Conservation (phyloP, 2,329 filamentous ascomycete genomes). For the Aspergillus luchuensis region DNA sequence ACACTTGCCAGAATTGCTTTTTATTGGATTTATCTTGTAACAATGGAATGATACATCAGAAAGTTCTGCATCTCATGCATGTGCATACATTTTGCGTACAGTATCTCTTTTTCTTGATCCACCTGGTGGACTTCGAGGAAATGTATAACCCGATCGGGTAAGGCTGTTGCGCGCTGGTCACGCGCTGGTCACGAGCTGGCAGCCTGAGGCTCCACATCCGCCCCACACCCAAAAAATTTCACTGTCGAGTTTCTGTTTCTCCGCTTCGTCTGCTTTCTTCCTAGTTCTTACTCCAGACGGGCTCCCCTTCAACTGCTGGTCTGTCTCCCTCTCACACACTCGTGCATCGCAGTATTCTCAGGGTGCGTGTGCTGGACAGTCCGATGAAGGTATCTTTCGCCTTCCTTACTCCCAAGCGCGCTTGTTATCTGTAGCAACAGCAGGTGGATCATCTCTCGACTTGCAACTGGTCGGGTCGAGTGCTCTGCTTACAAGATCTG, state of each 20-base stretch:
- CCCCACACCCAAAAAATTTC: slow-evolving; percentile 27
- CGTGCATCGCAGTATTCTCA: neutral
- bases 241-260: slow-evolving; percentile 8
- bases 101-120: neutral
- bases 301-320: slow-evolving; percentile 4
- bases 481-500: slow-evolving; percentile 14
- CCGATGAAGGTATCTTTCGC: slow-evolving; percentile 18
- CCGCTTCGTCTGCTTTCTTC: slow-evolving; percentile 6
- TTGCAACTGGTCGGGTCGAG: slow-evolving; percentile 21
- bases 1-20: neutral
- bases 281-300: slow-evolving; percentile 8
- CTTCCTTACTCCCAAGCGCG: slow-evolving; percentile 4
- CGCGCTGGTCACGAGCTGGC: slow-evolving; percentile 21
- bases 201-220: slow-evolving; percentile 24
- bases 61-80: neutral
- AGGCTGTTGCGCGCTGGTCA: slow-evolving; percentile 13
- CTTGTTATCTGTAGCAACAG: slow-evolving; percentile 20
- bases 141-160: slow-evolving; percentile 15
- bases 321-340: neutral
- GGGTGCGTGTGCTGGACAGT: slow-evolving; percentile 19
- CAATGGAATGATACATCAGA: neutral
- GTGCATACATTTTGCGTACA: neutral
- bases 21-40: neutral
- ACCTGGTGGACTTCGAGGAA: neutral
- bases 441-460: slow-evolving; percentile 17